Conservation (phyloP, 129 eudicot species). For the Smallanthus sonchifolius region DNA sequence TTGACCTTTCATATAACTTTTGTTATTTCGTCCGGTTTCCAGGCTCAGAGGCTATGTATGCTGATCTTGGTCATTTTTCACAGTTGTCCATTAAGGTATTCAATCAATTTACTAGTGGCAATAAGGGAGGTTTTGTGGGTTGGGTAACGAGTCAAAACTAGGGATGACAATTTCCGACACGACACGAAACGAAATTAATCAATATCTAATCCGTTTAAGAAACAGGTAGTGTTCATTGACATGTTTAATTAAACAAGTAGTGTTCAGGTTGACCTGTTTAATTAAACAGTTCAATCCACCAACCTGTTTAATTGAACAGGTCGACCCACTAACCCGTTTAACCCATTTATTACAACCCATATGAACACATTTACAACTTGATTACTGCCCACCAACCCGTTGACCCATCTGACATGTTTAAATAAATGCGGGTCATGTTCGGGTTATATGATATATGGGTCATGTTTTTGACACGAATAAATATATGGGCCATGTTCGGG, state of each 20-base stretch:
- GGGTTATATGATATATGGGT: too few species aligned
- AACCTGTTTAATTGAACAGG: background rate
- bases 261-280: background rate
- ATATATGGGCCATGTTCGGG: too few species aligned
- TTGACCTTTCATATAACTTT: background rate
- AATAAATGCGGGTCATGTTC: too few species aligned
- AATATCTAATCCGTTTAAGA: background rate
- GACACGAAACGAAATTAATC: background rate
- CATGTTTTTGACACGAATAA: too few species aligned
- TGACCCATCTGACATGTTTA: too few species aligned
- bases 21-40: background rate
- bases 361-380: too few species aligned
- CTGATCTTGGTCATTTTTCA: constrained; percentile 92
- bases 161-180: background rate
- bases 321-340: too few species aligned
- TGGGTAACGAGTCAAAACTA: background rate
- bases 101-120: background rate
- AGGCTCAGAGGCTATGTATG: constrained; percentile 96
- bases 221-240: background rate
- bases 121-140: background rate
- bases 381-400: too few species aligned
- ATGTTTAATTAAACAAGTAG: too few species aligned
- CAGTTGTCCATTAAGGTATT: constrained; percentile 78
- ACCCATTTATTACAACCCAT: too few species aligned
- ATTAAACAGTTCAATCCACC: background rate